These are phyloP conservation scores for Pugionium cornutum DNA, from an alignment of 345 rosid species.

Conservation along the genomic window DNA sequence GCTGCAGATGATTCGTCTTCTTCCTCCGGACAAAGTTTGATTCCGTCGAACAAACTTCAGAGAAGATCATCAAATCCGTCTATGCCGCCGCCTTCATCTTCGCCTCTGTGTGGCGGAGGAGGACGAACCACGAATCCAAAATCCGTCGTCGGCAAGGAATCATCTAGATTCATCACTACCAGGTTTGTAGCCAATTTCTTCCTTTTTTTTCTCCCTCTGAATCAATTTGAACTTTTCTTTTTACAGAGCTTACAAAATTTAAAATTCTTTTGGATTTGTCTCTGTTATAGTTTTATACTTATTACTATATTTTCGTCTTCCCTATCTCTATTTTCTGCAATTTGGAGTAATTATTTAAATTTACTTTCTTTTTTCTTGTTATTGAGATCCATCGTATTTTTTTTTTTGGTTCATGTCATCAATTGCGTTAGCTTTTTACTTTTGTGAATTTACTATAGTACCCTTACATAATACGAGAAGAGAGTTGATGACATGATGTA, in stretches of 20 bases:
- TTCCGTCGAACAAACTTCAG: slow-evolving; percentile 14
- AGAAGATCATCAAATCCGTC: slow-evolving; percentile 23
- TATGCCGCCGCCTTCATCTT: slow-evolving; percentile 30
- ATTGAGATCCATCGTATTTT: slow-evolving; percentile 1
- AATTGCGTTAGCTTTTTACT: neutral
- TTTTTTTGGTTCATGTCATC: slow-evolving; percentile 20
- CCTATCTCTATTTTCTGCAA: neutral
- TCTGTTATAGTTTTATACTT: neutral
- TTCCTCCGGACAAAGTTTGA: slow-evolving; percentile 31
- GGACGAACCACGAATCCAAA: slow-evolving; percentile 25
- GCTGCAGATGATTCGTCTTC: slow-evolving; percentile 37
- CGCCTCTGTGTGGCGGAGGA: slow-evolving; percentile 19
- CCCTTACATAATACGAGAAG: slow-evolving; percentile 14
- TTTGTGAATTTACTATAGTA: slow-evolving; percentile 1
- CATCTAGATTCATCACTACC: slow-evolving; percentile 40
- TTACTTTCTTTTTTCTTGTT: neutral
- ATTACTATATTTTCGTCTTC: neutral
- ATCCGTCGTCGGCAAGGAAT: slow-evolving; percentile 39
- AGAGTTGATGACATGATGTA: neutral
- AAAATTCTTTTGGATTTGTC: too few relatives aligned
- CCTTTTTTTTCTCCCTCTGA: neutral
- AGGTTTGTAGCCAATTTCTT: slow-evolving; percentile 40
- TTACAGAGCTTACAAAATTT: slow-evolving; percentile 11
- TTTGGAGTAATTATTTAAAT: neutral
- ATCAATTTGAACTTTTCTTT: slow-evolving; percentile 1